Evolutionary conservation across 768 basidiomycete species (phyloP), one percentile per base, ranked within the genome.

Genomic region (Calocybe indica): DNA sequence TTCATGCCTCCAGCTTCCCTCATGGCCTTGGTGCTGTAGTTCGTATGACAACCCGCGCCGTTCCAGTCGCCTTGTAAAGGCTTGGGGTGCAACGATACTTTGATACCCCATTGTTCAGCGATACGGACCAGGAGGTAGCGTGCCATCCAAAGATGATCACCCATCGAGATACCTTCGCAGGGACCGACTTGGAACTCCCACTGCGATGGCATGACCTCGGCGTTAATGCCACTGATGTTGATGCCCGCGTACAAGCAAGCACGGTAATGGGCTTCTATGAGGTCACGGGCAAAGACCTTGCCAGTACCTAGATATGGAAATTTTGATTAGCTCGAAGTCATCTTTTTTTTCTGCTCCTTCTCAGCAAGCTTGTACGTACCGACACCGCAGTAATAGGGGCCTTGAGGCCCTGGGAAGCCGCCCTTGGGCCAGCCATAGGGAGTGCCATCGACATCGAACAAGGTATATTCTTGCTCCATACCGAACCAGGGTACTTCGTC

Each of bases 121-220:
- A 96, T 85, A 57, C 96, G 89, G 63, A 92, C 67, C 59, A 98
- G 85, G 57, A 99, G 87, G 77, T 87, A 99, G 57, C 96, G 90
- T 34, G 96, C 92, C 82, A 98, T 92, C 92, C 93, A 96, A 58
- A 99, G 85, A 71, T 99, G 95, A 68, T 99, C 96, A 57, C 96
- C 96, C 92, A 98, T 95, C 50, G 86, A 76, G 67, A 98, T 97
- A 46, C 96, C 96, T 65, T 90, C 88, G 60, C 95, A 98, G 30
- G 96, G 96, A 45, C 96, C 95, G 57, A 99, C 92, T 70, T 99
- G 96, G 88, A 95, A 99, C 74, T 99, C 96, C 96, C 96, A 99
- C 68, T 99, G 96, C 47, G 94, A 85, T 11, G 96, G 95, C 95
- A 98, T 98, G 52, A 98, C 95, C 72, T 98, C 96, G 51, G 95